Evolutionary conservation across 169 alveolate genomes (phyloP).

Genomic region (Plasmodium gonderi): DNA sequence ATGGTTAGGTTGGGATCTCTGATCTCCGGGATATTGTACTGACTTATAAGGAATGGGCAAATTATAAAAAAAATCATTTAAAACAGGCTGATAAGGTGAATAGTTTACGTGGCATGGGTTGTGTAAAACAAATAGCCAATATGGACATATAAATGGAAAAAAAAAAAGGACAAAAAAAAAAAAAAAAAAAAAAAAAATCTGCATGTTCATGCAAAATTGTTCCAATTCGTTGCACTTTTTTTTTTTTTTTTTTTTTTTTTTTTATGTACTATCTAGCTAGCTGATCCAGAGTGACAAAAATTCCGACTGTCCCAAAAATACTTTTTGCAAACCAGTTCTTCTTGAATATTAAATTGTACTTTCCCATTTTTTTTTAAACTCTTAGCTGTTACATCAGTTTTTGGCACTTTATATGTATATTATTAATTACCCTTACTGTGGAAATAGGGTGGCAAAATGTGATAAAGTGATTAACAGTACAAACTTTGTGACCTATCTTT

Average conservation of each 20-base stretch:
- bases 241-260: conserved; percentile 24
- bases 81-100: background rate
- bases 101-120: background rate
- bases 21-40: conserved; percentile 55
- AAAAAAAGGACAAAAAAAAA: background rate
- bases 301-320: conserved; percentile 63
- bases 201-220: conserved; percentile 27
- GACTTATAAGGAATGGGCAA: conserved; percentile 10
- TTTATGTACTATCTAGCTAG: conserved; percentile 62
- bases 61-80: background rate
- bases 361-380: conserved; percentile 26
- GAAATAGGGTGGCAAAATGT: background rate
- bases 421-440: background rate
- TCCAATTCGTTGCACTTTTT: background rate
- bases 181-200: background rate
- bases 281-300: conserved; percentile 54
- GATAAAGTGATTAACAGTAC: background rate
- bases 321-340: conserved; percentile 69
- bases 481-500: background rate
- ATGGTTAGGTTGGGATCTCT: conserved; percentile 65
- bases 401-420: background rate
- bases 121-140: background rate
- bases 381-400: background rate
- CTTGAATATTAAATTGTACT: conserved; percentile 54
- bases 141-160: background rate